Evolutionary conservation across 2,329 filamentous ascomycete species (phyloP), one percentile per base, ranked within the genome.

Genomic region (Plectosphaerella sp.): DNA sequence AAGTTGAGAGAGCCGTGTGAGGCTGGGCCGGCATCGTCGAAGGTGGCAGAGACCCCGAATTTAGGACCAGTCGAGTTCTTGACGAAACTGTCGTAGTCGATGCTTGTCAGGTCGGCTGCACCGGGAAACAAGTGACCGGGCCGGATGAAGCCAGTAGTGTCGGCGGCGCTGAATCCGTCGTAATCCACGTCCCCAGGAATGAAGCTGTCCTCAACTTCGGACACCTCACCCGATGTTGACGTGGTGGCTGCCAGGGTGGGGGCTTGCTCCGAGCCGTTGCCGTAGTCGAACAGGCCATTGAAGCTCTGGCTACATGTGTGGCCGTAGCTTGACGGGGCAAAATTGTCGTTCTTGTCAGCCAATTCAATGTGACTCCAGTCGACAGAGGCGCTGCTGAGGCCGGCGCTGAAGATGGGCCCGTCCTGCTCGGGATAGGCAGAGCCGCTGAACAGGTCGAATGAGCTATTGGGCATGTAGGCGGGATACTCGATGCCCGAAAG

Each of bases 221-320:
- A 87, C 9, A 86, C 83, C 54, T 87, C 83, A 36, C 84, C 84
- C 12, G 84, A 87, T 9, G 82, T 86, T 10, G 82, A 83, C 1
- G 79, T 80, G 48, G 74, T 75, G 62, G 80, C 73, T 55, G 81
- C 78, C 60, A 86, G 64, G 47, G 78, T 72, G 48, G 76, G 74
- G 25, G 78, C 73, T 56, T 78, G 78, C 61, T 82, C 79, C n/a
- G 74, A 78, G 56, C 74, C 77, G 58, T 67, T 73, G 57, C 66
- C 68, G 50, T 76, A 80, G 50, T 82, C 80, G 57, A 77, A 79
- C 6, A 71, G 59, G 37, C 76, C 76, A 56, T 72, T 75, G 62
- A 78, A 80, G 61, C 77, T 75, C 53, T 72, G 76, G 24, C 73
- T 67, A 39, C 70, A 67, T 16, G 78, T 71, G 65, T 83, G 76